Conservation (phyloP, 2,329 filamentous ascomycete species). For the Pyricularia grisea region DNA sequence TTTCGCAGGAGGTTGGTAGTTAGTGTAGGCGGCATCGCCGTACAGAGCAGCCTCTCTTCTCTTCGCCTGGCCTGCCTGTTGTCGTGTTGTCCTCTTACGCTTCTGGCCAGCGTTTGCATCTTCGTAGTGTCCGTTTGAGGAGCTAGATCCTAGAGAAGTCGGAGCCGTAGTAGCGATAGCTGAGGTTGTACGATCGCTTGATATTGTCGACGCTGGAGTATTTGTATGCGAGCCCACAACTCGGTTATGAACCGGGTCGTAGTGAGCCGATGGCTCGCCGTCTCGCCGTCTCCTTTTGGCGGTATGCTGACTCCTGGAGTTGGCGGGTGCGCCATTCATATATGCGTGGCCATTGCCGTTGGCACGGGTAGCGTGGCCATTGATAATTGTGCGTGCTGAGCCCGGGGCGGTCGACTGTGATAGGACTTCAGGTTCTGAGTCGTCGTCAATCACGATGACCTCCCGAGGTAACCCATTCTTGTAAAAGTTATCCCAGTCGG, state of each 20-base stretch:
- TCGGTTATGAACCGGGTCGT: constrained; percentile 60
- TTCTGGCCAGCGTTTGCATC: constrained; percentile 70
- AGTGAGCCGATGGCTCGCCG: constrained; percentile 42
- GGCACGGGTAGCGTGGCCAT: constrained; percentile 24
- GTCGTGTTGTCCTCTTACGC: constrained; percentile 73
- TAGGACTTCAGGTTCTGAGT: constrained; percentile 46
- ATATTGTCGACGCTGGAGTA: constrained; percentile 61
- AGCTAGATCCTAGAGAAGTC: constrained; percentile 70
- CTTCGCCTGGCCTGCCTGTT: constrained; percentile 78
- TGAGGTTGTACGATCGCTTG: constrained; percentile 76
- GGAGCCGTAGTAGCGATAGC: constrained; percentile 77
- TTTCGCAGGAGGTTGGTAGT: constrained; percentile 78
- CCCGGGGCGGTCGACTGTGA: constrained; percentile 19
- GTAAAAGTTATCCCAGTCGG: constrained; percentile 75
- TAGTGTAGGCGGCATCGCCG: constrained; percentile 57
- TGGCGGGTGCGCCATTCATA: constrained; percentile 15
- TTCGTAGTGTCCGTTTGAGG: constrained; percentile 54
- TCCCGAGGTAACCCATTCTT: constrained; percentile 76
- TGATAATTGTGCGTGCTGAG: constrained; percentile 13
- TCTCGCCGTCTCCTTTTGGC: constrained; percentile 69
- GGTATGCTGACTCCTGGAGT: constrained; percentile 32
- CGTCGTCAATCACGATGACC: constrained; percentile 72
- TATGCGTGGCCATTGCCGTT: constrained; percentile 18
- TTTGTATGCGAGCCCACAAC: constrained; percentile 62
- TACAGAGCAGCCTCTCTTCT: constrained; percentile 62